A percentile compares a stretch with the other conserved stretches of the same genome.
Conservation (phyloP, 306 rosid genomes). For the Begonia masoniana region DNA sequence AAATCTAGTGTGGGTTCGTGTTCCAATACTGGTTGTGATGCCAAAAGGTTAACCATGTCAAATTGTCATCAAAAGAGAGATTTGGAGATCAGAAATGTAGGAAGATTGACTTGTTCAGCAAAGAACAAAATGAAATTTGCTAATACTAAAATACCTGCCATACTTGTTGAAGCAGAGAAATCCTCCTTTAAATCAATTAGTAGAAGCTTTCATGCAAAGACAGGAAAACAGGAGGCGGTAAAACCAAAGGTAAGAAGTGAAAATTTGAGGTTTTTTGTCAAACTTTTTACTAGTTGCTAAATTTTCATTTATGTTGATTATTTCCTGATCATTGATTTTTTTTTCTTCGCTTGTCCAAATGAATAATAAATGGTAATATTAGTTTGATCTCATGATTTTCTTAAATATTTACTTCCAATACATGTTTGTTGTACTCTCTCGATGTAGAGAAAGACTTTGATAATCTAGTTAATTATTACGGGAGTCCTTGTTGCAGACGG, state of each 20-base stretch:
- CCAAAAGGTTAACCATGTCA: slow-evolving; percentile 18
- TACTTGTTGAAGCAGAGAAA: slow-evolving; percentile 11
- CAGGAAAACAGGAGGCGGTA: slow-evolving; percentile 9
- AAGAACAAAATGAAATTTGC: slow-evolving; percentile 18
- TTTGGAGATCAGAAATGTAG: slow-evolving; percentile 6
- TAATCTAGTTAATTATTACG: slow-evolving; percentile 4
- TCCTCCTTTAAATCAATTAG: slow-evolving; percentile 18
- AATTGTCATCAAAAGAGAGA: slow-evolving; percentile 18
- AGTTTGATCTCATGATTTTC: no score
- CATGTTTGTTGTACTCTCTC: no score
- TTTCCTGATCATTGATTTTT: no score
- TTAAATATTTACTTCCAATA: no score
- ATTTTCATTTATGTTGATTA: no score
- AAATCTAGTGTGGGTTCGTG: slow-evolving; percentile 41
- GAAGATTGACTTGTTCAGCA: slow-evolving; percentile 19
- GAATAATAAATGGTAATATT: no score
- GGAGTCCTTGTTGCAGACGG: slow-evolving; percentile 20
- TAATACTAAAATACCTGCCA: slow-evolving; percentile 15
- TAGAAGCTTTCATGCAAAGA: slow-evolving; percentile 15
- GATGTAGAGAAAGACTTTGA: no score
- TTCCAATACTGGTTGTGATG: slow-evolving; percentile 35
- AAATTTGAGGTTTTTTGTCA: not conserved
- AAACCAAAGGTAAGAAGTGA: slow-evolving; percentile 43
- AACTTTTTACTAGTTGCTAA: no score
- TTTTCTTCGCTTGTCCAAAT: not conserved